Conservation (phyloP, 495 filamentous ascomycete genomes). For the Penicillium macrosclerotiorum region DNA sequence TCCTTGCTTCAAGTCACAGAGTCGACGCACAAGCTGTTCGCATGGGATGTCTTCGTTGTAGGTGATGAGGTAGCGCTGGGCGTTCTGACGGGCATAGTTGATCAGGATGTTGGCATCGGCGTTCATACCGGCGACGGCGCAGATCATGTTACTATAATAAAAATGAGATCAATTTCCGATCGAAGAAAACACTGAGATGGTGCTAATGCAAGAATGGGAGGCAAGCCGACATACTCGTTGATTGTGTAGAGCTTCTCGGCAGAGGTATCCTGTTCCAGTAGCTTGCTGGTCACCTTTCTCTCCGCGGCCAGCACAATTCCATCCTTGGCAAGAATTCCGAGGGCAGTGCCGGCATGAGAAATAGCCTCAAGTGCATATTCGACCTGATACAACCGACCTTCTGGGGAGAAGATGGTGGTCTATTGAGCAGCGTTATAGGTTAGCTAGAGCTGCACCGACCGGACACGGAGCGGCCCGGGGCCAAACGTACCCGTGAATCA, state of each 20-base stretch:
- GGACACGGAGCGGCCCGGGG: conserved; percentile 11
- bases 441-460: conserved; percentile 40
- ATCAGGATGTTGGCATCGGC: conserved; percentile 99
- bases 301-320: conserved; percentile 98
- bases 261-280: conserved; percentile 97
- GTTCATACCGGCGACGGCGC: conserved; percentile 98
- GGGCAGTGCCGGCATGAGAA: conserved; percentile 93
- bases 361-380: conserved; percentile 99
- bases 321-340: conserved; percentile 95
- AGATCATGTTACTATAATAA: conserved; percentile 93
- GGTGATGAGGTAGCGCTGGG: conserved; percentile 94
- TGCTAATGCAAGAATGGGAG: background rate
- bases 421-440: conserved; percentile 51
- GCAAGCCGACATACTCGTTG: conserved; percentile 72
- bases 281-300: conserved; percentile 98
- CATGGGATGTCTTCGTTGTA: conserved; percentile 99
- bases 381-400: conserved; percentile 97
- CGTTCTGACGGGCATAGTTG: conserved; percentile 96
- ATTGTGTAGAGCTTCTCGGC: conserved; percentile 99
- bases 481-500: conserved; percentile 80
- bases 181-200: background rate
- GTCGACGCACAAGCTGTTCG: conserved; percentile 92
- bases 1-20: conserved; percentile 98
- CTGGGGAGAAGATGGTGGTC: conserved; percentile 99
- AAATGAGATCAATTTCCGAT: conserved; percentile 16